Conservation (phyloP, 1,284 basidiomycete genomes). For the Naganishia sp. region DNA sequence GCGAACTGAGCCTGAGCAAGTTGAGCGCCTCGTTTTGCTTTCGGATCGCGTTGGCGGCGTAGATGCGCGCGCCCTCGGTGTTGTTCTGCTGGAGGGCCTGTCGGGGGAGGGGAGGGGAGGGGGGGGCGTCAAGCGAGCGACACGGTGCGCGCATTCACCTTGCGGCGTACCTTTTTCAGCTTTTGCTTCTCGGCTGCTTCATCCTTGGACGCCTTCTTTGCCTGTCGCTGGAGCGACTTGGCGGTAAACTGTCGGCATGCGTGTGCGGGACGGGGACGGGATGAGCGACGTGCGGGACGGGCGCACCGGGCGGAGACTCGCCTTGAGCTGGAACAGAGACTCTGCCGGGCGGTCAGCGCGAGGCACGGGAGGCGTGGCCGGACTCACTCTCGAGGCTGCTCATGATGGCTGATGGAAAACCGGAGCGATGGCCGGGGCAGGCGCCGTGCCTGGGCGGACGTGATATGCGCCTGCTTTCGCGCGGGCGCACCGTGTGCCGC, state of each 20-base stretch:
- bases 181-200: slow-evolving; percentile 80
- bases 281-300: background rate
- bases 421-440: too few species aligned
- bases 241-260: slow-evolving; percentile 76
- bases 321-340: slow-evolving; percentile 93
- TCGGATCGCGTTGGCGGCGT: slow-evolving; percentile 95
- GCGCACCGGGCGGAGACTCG: slow-evolving; percentile 40
- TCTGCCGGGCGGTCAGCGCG: slow-evolving; percentile 60
- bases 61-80: slow-evolving; percentile 96
- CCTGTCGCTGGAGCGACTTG: slow-evolving; percentile 85
- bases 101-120: background rate
- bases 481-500: background rate
- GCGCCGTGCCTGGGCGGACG: too few species aligned
- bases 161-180: slow-evolving; percentile 74
- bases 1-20: slow-evolving; percentile 77
- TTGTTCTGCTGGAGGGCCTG: slow-evolving; percentile 97
- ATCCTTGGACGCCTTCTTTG: slow-evolving; percentile 94
- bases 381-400: slow-evolving; percentile 84
- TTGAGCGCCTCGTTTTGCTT: slow-evolving; percentile 97
- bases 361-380: background rate
- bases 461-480: background rate
- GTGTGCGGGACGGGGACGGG: background rate
- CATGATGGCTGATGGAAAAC: slow-evolving; percentile 57
- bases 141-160: background rate
- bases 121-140: background rate